Percentiles rank a stretch among this genome's conserved stretches.
Evolutionary conservation across 345 rosid species (phyloP).

Genomic region (sweet orange (Citrus sinensis)): DNA sequence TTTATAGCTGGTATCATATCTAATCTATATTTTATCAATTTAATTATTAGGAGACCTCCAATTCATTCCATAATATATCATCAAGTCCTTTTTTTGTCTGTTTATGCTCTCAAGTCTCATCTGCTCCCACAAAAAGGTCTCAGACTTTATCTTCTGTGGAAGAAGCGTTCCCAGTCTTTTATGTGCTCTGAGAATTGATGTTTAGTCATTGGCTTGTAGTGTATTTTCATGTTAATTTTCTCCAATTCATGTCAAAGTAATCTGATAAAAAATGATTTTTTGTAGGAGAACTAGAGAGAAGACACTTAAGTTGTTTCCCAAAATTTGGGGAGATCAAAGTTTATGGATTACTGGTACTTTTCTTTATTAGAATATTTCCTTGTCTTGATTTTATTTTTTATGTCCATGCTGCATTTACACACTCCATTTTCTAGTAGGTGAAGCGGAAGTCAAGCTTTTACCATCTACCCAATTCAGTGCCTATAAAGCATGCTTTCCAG

Average conservation of each 20-base stretch:
- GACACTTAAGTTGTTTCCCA: constrained; percentile 44
- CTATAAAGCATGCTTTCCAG: constrained; percentile 45
- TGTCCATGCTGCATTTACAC: not conserved
- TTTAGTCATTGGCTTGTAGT: not conserved
- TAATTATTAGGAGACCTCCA: not conserved
- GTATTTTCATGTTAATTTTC: not conserved
- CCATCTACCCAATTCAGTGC: constrained; percentile 41
- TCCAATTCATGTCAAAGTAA: not conserved
- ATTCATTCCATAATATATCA: not conserved
- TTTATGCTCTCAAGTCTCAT: not conserved
- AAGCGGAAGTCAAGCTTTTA: constrained; percentile 37
- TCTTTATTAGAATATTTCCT: not conserved
- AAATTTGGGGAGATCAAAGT: constrained; percentile 44
- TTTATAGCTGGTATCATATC: not conserved
- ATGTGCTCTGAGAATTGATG: not conserved
- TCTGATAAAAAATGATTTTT: not conserved
- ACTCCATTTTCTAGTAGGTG: constrained; percentile 30
- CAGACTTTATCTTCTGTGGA: not conserved
- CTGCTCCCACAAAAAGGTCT: not conserved
- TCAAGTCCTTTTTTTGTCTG: not conserved
- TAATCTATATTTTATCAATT: not conserved
- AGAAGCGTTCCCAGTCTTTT: not conserved
- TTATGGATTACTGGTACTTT: constrained; percentile 44
- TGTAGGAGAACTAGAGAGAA: constrained; percentile 55
- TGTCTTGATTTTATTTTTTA: not conserved